Evolutionary conservation across 768 basidiomycete species (phyloP), one percentile per base, ranked within the genome.

Genomic region (Russula sp.): DNA sequence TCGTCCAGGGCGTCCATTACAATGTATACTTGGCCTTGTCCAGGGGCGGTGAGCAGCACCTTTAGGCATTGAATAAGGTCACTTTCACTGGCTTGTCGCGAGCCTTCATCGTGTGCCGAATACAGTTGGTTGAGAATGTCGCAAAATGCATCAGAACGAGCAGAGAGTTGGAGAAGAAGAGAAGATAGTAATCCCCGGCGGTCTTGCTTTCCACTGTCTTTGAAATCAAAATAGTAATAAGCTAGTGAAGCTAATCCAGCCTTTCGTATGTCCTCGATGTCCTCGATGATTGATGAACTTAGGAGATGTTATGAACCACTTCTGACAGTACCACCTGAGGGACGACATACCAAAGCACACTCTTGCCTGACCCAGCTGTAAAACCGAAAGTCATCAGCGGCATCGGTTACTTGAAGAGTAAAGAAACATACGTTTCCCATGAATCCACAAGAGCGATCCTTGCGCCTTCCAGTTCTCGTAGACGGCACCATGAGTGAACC

Each of bases 201-300:
- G 22, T 49, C 47, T 14, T 58, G 56, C 13, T 58, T 58, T 25
- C 29, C 29, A 6, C 13, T 34, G 18, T 58, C 56, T 35, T 39
- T 47, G 20, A 58, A 58, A 36, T 58, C 56, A 9, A 58, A 58
- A 5, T 58, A 58, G 14, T 39, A 48, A 18, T 38, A 58, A 5
- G 36, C 47, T 5, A 58, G 14, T 3, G 38, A 58, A 9, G 45
- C 47, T n/a, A 47, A 32, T 38, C 56, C 57, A 7, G 16, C 16
- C 13, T 41, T 25, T 11, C 39, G 38, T 38, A n/a, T 7, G 10
- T 38, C 14, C 25, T 58, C 38, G 3, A 48, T 25, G 7, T 58
- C 57, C 11, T 49, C 5, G 18, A 58, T 58, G 9, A 58, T 50
- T 32, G 57, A 39, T 41, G 57, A 58, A 20, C 57, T 58, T 7